Conservation (phyloP, 164 flowering plant species). For the Aristolochia californica region DNA sequence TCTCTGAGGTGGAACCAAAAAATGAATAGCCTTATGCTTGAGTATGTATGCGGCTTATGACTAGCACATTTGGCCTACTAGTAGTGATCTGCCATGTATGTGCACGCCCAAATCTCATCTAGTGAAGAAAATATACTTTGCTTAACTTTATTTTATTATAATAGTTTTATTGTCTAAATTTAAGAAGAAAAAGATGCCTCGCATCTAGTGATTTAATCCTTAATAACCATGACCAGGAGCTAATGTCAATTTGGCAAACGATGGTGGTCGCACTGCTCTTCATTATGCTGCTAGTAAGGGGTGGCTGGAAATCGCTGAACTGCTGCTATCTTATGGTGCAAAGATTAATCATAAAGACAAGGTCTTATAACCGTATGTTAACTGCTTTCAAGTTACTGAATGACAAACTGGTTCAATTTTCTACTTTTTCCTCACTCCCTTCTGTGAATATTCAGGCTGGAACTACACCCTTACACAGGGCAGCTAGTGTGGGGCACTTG, state of each 20-base stretch:
- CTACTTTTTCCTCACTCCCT: neutral
- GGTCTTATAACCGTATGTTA: constrained; percentile 31
- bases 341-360: constrained; percentile 72
- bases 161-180: no score
- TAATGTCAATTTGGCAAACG: constrained; percentile 71
- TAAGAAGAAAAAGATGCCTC: neutral
- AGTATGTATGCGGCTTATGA: no score
- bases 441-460: constrained; percentile 49
- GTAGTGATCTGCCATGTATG: no score
- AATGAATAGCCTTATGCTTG: no score
- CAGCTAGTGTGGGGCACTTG: constrained; percentile 77
- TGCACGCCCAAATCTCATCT: no score
- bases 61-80: no score
- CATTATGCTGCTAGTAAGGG: constrained; percentile 99
- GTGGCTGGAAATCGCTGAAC: constrained; percentile 60
- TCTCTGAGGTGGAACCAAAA: no score
- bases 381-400: neutral
- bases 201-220: neutral
- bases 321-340: constrained; percentile 65
- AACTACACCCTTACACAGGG: constrained; percentile 94
- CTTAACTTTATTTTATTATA: no score
- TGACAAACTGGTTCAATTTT: neutral
- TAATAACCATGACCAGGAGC: constrained; percentile 42
- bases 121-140: no score
- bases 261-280: constrained; percentile 90